Base-by-base conservation (phyloP, 2,329 filamentous ascomycete genomes). In the Ceratocystis harringtonii region DNA sequence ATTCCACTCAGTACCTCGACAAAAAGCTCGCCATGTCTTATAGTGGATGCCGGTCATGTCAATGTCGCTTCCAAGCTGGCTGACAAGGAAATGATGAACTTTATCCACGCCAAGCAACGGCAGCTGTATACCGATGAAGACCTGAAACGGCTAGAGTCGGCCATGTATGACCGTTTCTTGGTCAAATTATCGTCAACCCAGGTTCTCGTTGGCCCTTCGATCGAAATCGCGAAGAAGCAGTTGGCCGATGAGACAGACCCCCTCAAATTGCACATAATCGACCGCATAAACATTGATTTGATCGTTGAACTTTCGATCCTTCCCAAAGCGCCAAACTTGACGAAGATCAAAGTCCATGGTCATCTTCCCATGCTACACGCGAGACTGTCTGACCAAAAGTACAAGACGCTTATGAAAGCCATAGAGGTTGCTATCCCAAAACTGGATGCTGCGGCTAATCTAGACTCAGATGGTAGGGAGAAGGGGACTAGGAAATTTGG, bases 91-190 rank as follows among this genome's bases (percentile, higher is more conserved):
- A 95, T 90, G 0, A 81, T 97, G 74, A 87, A 87, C 69, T 87
- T 97, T 67, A 85, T 99, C 2, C 91, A 97, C 72, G 85, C 87
- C 22, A 99, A 96, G 72, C 90, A 97, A 72, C 88, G 85, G 65
- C 87, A 92, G 66, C 80, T 88, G 30, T 96, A 95, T 72, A 94
- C 86, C 5, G 90, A 95, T 15, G 86, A 92, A 68, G 95, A 99
- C 72, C 90, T 90, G 73, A 87, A 88, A 74, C 84, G 87, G 58
- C 83, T 99, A 3, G 91, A 97, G 73, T 89, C 88, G 17, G 80
- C 96, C 70, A 95, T 99, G 88, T 99, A 99, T 72, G 94, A 99
- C 79, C 94, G 91, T 65, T 99, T 99, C 74, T 79, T 90, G 52
- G 83, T 99, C 70, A 95, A 95, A 72, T 80, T 99, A 32, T 88